Base-by-base conservation (phyloP, 176 grass and related monocot genomes). In the Oryza glumipatula region DNA sequence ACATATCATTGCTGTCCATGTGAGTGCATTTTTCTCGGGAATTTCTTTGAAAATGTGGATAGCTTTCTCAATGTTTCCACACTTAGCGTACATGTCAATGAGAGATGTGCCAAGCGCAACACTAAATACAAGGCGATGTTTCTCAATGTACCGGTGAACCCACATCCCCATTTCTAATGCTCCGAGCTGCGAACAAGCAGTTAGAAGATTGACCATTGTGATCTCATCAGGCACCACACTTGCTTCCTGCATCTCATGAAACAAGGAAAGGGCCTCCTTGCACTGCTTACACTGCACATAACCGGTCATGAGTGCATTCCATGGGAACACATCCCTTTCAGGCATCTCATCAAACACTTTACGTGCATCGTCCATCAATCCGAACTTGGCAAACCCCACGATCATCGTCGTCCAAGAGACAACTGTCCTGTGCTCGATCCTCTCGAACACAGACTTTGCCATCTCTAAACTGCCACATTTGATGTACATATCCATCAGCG, bases 41-140 rank as follows among this genome's bases (percentile, higher is more conserved):
- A 92, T 82, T 74, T 90, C 89, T 64, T 52, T 79, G 70, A 97
- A 94, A 67, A 88, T 33, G 24, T 63, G 65, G 23, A 92, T 24
- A 0, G 92, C 87, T 83, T 89, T 94, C 52, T 87, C 69, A 6
- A 94, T 94, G 67, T 94, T 94, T 13, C 94, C 89, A 79, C 94
- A 97, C 70, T 94, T 94, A 0, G 92, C 86, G 11, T 97, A 97
- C 92, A 97, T 97, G 76, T 97, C 94, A 74, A 97, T 84, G 26
- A 97, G 64, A 90, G 86, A 91, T 76, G 94, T 94, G 12, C 83
- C 81, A 73, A 97, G 79, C 16, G 86, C 73, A 54, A 86, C 82
- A 86, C 80, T 82, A 71, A 94, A 71, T 17, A 19, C 81, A 19
- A 97, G 84, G 24, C 9, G 47, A 70, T 89, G 48, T 60, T 79